Evolutionary conservation across 495 filamentous ascomycete species (phyloP).

Genomic region (Parathielavia hyrcaniae): DNA sequence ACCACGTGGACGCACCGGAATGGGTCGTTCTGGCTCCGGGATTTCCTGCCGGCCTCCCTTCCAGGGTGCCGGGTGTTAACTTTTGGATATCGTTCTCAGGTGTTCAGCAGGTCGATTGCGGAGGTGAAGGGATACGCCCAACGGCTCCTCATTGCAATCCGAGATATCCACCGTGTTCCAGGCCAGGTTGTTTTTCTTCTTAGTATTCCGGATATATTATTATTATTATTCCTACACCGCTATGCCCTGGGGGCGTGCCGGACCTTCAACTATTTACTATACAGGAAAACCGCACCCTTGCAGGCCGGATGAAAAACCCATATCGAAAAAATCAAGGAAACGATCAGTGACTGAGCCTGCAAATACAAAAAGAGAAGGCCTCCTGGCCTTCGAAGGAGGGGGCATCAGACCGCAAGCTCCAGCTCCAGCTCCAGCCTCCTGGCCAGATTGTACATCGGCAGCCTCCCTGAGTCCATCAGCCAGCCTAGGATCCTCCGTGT

Average conservation of each 20-base stretch:
- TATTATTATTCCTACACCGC: slow-evolving; percentile 7
- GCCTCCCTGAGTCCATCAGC: slow-evolving; percentile 11
- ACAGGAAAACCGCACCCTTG: slow-evolving; percentile 14
- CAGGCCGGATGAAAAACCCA: slow-evolving; percentile 9
- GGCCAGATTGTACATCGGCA: slow-evolving; percentile 9
- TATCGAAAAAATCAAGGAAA: slow-evolving; percentile 11
- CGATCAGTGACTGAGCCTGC: slow-evolving; percentile 7
- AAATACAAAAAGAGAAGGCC: slow-evolving; percentile 12
- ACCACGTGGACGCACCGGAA: slow-evolving; percentile 10
- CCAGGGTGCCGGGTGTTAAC: too few species aligned
- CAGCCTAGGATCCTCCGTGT: slow-evolving; percentile 5
- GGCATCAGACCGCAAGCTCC: slow-evolving; percentile 1
- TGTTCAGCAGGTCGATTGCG: too few species aligned
- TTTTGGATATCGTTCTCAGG: too few species aligned
- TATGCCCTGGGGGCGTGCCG: slow-evolving; percentile 3
- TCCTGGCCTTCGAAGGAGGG: slow-evolving; percentile 10
- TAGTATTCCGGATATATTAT: too few species aligned
- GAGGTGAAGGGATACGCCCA: too few species aligned
- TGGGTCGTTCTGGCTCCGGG: slow-evolving; percentile 27
- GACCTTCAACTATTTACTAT: slow-evolving; percentile 1
- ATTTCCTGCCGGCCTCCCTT: slow-evolving; percentile 32
- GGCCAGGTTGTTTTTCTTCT: too few species aligned
- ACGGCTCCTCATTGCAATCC: too few species aligned
- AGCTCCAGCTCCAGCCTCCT: slow-evolving; percentile 14
- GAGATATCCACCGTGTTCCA: too few species aligned